Conservation (phyloP, 2,329 filamentous ascomycete species). For the Proliferodiscus dingleyae region DNA sequence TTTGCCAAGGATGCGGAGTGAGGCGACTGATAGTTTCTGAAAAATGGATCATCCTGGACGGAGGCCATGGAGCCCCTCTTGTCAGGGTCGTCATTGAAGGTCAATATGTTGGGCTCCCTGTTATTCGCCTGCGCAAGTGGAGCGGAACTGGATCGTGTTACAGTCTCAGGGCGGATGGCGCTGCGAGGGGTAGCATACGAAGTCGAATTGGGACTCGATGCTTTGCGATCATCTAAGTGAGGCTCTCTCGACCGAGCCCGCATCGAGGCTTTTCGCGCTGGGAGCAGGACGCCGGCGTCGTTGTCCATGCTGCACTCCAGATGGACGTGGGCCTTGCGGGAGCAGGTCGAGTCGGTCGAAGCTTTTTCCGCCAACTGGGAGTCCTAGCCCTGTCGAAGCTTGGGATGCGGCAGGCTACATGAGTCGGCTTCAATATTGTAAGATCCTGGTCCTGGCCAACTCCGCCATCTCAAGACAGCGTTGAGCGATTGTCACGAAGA, state of each 20-base stretch:
- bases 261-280: background rate
- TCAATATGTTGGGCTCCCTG: constrained; percentile 9
- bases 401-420: background rate
- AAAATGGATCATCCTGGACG: constrained; percentile 52
- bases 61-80: constrained; percentile 46
- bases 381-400: too few species aligned
- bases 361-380: background rate
- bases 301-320: background rate
- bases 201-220: constrained; percentile 7
- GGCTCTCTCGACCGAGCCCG: constrained; percentile 3
- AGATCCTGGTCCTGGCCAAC: background rate
- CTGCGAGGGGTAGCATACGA: constrained; percentile 15
- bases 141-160: constrained; percentile 17
- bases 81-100: constrained; percentile 17
- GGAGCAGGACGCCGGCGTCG: background rate
- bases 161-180: constrained; percentile 9
- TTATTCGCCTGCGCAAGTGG: constrained; percentile 13
- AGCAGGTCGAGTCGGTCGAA: background rate
- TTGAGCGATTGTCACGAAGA: background rate
- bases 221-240: constrained; percentile 5
- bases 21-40: constrained; percentile 42
- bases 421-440: background rate
- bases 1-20: constrained; percentile 30
- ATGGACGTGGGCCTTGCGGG: background rate
- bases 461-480: background rate